These are phyloP conservation scores for Basidiobolus heterosporus DNA, from an alignment of 371 early-diverging fungal species.

Conservation along the genomic window DNA sequence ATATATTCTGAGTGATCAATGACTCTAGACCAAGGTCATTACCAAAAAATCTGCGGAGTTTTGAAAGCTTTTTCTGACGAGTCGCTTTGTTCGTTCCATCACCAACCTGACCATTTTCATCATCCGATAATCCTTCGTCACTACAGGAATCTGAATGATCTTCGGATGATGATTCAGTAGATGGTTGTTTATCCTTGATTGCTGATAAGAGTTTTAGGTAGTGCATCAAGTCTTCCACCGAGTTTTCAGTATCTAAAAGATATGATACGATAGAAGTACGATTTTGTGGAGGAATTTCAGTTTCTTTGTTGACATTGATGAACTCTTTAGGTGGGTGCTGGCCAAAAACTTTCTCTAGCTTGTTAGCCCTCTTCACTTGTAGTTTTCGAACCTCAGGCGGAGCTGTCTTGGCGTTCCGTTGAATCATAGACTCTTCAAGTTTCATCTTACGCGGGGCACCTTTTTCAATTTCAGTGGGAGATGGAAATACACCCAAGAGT, in stretches of 20 bases:
- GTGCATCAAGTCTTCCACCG: too few species aligned
- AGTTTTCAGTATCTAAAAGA: too few species aligned
- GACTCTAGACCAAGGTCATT: not conserved
- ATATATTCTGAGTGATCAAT: not conserved
- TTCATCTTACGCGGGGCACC: not conserved
- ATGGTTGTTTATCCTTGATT: too few species aligned
- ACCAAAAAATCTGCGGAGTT: not conserved
- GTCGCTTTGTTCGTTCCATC: too few species aligned
- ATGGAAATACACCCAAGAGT: slow-evolving; percentile 3
- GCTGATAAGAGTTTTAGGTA: too few species aligned
- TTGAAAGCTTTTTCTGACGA: not conserved
- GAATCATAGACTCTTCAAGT: not conserved
- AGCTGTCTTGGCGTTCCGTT: not conserved
- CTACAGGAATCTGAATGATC: too few species aligned
- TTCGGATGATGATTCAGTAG: too few species aligned
- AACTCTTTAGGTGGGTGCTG: slow-evolving; percentile 3
- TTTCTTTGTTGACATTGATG: too few species aligned
- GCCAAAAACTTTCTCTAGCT: slow-evolving; percentile 8
- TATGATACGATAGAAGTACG: too few species aligned
- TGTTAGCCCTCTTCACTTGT: slow-evolving; percentile 6
- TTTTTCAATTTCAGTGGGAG: not conserved
- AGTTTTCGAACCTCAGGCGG: slow-evolving; percentile 3
- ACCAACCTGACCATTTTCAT: too few species aligned
- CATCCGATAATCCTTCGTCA: too few species aligned
- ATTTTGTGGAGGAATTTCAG: too few species aligned